Percentiles rank a stretch among this genome's conserved stretches.
phyloP scores from a whole-genome alignment of 75 land plant genomes.

The Ceratopteris richardii region DNA sequence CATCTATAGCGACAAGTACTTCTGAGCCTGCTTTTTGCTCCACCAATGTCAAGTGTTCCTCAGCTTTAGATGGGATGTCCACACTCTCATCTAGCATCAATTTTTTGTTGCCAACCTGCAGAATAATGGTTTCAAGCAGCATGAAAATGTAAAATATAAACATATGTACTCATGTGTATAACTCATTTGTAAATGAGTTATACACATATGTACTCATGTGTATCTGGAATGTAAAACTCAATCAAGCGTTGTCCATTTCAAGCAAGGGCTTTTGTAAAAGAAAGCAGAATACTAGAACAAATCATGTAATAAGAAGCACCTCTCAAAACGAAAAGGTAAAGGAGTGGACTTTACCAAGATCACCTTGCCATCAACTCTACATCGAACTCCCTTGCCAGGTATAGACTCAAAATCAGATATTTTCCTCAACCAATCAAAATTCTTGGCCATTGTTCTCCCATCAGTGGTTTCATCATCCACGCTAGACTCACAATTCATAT shows the following conservation, averaged over 20 bases:
- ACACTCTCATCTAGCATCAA: slow-evolving; percentile 60
- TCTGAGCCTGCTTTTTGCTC: slow-evolving; percentile 77
- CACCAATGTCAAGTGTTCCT: slow-evolving; percentile 45
- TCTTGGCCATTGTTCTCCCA: slow-evolving; percentile 12
- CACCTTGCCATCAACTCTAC: slow-evolving; percentile 50
- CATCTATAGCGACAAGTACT: slow-evolving; percentile 60
- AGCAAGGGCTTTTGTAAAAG: no score
- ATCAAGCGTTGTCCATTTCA: no score
- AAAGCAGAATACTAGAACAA: no score
- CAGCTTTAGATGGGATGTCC: slow-evolving; percentile 45
- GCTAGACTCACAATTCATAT: slow-evolving; percentile 61
- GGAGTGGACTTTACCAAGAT: slow-evolving; percentile 29
- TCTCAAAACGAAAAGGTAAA: no score
- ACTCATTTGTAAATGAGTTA: no score
- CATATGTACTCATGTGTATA: not conserved
- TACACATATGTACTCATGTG: no score
- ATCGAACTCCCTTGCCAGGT: slow-evolving; percentile 80
- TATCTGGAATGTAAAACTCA: no score
- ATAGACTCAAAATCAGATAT: slow-evolving; percentile 52
- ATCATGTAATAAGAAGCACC: no score
- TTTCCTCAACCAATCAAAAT: slow-evolving; percentile 50
- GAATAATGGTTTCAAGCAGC: not conserved
- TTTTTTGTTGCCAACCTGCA: slow-evolving; percentile 75
- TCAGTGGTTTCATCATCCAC: slow-evolving; percentile 29
- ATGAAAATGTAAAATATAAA: not conserved